A percentile compares a stretch with the other conserved stretches of the same genome.
phyloP scores from a whole-genome alignment of 257 asterid species.

The Leonotis leonurus region DNA sequence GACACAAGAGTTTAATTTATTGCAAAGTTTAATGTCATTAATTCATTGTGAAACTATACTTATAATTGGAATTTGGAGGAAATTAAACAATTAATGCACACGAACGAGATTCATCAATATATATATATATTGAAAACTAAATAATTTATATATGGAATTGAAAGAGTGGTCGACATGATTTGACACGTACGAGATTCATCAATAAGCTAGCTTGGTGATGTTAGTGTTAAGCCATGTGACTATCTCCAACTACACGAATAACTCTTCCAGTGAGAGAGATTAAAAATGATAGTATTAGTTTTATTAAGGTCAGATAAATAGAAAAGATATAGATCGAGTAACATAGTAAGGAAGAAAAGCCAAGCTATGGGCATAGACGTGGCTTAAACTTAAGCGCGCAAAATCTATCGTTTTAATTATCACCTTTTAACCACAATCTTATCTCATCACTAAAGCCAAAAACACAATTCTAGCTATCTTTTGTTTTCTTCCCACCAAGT shows the following conservation, averaged over 20 bases:
- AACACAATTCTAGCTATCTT: neutral
- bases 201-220: too few species aligned
- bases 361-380: slow-evolving; percentile 23
- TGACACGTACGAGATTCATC: too few species aligned
- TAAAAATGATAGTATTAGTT: neutral
- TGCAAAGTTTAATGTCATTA: neutral
- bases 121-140: too few species aligned
- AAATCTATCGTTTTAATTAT: slow-evolving; percentile 28
- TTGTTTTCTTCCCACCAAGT: neutral
- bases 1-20: too few species aligned
- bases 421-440: slow-evolving; percentile 24
- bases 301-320: neutral
- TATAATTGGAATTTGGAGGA: too few species aligned
- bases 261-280: too few species aligned
- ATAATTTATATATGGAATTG: too few species aligned
- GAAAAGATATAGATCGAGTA: neutral
- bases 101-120: too few species aligned
- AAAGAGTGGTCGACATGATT: too few species aligned
- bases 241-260: too few species aligned
- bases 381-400: slow-evolving; percentile 38
- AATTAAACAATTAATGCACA: too few species aligned
- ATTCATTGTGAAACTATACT: neutral
- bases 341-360: neutral
- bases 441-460: slow-evolving; percentile 18
- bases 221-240: too few species aligned